These are phyloP conservation scores for Fagopyrum tataricum DNA, from an alignment of 148 eudicot genomes.

Conservation along the genomic window DNA sequence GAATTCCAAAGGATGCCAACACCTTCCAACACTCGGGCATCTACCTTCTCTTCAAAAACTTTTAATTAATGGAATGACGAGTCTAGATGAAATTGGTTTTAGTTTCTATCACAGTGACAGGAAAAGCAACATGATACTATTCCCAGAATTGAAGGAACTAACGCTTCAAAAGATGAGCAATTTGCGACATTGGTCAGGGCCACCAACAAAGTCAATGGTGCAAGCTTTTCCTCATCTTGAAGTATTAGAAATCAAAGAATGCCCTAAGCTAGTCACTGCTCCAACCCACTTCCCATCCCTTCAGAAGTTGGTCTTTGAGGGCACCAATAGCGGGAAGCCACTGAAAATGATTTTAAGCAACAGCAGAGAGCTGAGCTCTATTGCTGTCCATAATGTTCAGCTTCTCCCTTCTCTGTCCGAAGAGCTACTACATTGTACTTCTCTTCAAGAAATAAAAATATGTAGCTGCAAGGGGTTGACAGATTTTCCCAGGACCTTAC, in stretches of 20 bases:
- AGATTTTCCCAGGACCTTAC: background rate
- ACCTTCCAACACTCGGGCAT: background rate
- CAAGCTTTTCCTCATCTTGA: background rate
- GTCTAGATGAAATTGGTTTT: background rate
- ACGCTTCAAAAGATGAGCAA: background rate
- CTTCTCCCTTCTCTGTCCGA: background rate
- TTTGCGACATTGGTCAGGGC: background rate
- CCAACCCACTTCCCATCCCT: conserved; percentile 2
- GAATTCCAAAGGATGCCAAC: background rate
- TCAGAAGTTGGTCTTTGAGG: background rate
- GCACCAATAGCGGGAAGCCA: no score
- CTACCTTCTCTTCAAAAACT: background rate
- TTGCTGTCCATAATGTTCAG: background rate
- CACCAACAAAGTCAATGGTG: background rate
- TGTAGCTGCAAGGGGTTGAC: background rate
- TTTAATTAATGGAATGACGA: background rate
- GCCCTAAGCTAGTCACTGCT: background rate
- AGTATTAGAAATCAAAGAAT: background rate
- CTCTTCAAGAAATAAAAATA: background rate
- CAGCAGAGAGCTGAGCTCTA: no score
- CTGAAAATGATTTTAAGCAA: no score
- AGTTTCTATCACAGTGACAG: background rate
- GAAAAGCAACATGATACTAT: background rate
- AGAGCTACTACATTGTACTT: background rate
- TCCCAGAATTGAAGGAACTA: background rate